Percentiles rank a stretch among this genome's conserved stretches.
Conservation (phyloP, 768 basidiomycete genomes). For the Naganishia friedmannii region DNA sequence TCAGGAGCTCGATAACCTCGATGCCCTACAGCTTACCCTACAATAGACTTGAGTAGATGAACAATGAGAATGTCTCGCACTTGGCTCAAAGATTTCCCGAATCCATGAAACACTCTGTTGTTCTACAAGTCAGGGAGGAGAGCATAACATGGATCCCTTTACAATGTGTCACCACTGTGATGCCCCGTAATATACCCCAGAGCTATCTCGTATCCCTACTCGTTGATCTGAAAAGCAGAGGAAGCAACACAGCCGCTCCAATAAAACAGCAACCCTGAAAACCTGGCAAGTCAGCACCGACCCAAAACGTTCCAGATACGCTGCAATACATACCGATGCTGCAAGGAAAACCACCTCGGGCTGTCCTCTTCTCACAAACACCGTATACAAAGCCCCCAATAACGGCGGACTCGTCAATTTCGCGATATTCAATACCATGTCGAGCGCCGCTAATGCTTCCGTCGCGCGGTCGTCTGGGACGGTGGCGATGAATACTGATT, state of each 20-base stretch:
- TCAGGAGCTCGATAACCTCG: too few species aligned
- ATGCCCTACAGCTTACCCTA: too few species aligned
- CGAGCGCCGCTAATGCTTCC: slow-evolving; percentile 44
- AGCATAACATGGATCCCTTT: neutral
- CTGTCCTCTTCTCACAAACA: slow-evolving; percentile 39
- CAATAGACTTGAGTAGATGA: too few species aligned
- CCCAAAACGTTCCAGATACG: neutral
- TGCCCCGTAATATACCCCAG: neutral
- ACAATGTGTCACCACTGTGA: neutral
- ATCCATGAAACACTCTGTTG: too few species aligned
- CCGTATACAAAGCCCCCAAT: slow-evolving; percentile 42
- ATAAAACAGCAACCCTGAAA: slow-evolving; percentile 33
- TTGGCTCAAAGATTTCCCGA: too few species aligned
- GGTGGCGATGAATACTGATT: slow-evolving; percentile 41
- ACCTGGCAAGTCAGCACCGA: neutral
- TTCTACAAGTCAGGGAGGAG: too few species aligned
- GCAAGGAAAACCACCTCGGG: slow-evolving; percentile 43
- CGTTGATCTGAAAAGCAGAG: slow-evolving; percentile 27
- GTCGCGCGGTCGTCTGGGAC: slow-evolving; percentile 41
- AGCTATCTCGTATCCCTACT: neutral
- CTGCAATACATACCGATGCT: slow-evolving; percentile 39
- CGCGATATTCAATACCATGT: slow-evolving; percentile 43
- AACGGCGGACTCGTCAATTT: slow-evolving; percentile 40
- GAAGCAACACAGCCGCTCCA: slow-evolving; percentile 31
- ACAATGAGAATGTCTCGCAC: too few species aligned